phyloP scores from a whole-genome alignment of 1,284 basidiomycete species.

The Sphaerobolus stellatus region DNA sequence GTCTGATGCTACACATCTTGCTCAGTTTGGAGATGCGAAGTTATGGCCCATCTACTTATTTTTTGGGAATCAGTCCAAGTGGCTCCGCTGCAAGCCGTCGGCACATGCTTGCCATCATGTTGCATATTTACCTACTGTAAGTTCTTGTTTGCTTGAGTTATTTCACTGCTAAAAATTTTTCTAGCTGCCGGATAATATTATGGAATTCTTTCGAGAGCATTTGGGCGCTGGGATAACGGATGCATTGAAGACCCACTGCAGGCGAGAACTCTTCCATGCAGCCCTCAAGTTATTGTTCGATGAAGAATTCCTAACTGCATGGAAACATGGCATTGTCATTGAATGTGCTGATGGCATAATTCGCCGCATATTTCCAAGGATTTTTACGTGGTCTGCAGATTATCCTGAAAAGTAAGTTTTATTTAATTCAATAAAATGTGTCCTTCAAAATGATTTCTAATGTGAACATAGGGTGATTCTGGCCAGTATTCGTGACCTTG shows the following conservation, averaged over 20 bases:
- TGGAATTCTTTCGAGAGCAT: conserved; percentile 5
- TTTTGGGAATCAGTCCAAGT: conserved; percentile 40
- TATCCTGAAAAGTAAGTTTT: conserved; percentile 35
- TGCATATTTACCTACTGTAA: conserved; percentile 33
- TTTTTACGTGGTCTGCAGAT: conserved; percentile 29
- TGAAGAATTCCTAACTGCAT: conserved; percentile 28
- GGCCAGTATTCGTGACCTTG: conserved; percentile 30
- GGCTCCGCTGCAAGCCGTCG: conserved; percentile 23
- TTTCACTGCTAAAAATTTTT: conserved; percentile 12
- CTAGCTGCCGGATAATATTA: conserved; percentile 26
- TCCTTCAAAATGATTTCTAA: conserved; percentile 26
- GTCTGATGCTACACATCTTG: conserved; percentile 39
- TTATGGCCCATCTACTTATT: conserved; percentile 41
- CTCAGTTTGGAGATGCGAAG: conserved; percentile 32
- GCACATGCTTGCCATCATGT: conserved; percentile 32
- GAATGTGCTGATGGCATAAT: conserved; percentile 22
- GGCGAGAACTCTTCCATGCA: conserved; percentile 31
- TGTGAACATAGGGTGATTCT: conserved; percentile 26
- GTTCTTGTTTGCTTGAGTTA: conserved; percentile 16
- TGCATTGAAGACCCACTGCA: conserved; percentile 22
- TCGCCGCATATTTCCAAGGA: conserved; percentile 18
- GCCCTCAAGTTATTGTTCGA: conserved; percentile 28
- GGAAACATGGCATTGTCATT: conserved; percentile 26
- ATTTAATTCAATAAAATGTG: not conserved
- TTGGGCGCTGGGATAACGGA: conserved; percentile 14